A percentile compares a stretch with the other conserved stretches of the same genome.
Evolutionary conservation across 345 rosid genomes (phyloP).

Genomic region (Salix purpurea): DNA sequence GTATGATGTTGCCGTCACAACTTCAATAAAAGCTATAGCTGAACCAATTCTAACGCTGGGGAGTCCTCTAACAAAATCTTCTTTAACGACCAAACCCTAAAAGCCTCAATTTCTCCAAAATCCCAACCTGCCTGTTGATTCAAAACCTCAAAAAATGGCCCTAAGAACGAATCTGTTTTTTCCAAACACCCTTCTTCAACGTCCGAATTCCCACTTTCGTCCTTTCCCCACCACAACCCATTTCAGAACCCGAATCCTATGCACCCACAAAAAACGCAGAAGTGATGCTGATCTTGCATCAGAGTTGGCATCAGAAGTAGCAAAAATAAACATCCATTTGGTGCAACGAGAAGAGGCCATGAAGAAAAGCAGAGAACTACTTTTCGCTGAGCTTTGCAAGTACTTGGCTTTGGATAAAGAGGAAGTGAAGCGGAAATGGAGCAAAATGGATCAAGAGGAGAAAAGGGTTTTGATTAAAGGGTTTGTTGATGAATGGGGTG

Average conservation of each 20-base stretch:
- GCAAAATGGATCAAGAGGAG: conserved; percentile 53
- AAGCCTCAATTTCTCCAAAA: conserved; percentile 1
- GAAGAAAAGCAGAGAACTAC: conserved; percentile 61
- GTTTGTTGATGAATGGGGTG: conserved; percentile 62
- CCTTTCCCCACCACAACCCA: neutral
- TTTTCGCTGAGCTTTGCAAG: conserved; percentile 61
- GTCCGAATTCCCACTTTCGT: neutral
- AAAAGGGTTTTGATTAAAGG: conserved; percentile 42
- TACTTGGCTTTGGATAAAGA: conserved; percentile 41
- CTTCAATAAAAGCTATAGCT: neutral
- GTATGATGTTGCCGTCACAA: neutral
- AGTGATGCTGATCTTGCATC: conserved; percentile 50
- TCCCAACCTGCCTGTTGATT: neutral
- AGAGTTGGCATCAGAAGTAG: conserved; percentile 53
- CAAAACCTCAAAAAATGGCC: conserved; percentile 35
- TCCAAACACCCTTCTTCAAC: conserved; percentile 14
- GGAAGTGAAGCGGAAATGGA: conserved; percentile 52
- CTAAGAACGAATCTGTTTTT: conserved; percentile 25
- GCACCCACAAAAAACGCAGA: conserved; percentile 20
- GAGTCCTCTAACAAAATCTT: neutral
- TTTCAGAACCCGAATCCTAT: conserved; percentile 27
- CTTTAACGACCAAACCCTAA: neutral
- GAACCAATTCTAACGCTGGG: neutral
- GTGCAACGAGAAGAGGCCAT: conserved; percentile 63
- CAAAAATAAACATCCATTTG: conserved; percentile 44